phyloP scores from a whole-genome alignment of 2,329 filamentous ascomycete genomes.

The Byssochlamys sp. region DNA sequence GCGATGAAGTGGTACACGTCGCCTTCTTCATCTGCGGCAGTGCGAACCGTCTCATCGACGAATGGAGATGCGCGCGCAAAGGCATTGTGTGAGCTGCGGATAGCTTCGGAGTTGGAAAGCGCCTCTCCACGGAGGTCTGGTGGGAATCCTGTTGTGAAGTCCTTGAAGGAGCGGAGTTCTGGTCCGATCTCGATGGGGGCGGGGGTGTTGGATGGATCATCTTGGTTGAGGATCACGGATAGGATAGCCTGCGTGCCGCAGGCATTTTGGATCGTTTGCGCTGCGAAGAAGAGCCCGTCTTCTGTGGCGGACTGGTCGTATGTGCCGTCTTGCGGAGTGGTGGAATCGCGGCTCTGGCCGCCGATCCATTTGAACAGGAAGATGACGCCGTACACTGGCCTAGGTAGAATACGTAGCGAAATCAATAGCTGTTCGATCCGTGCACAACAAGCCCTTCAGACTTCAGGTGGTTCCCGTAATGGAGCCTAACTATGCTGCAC shows the following conservation, averaged over 20 bases:
- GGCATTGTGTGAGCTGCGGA: constrained; percentile 75
- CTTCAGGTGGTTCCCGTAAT: not conserved
- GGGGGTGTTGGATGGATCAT: constrained; percentile 20
- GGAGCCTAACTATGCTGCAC: not conserved
- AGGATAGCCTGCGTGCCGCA: constrained; percentile 94
- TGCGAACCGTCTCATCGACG: constrained; percentile 73
- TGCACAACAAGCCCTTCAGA: not conserved
- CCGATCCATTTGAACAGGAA: constrained; percentile 85
- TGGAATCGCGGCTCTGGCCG: constrained; percentile 54
- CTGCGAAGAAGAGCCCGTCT: constrained; percentile 74
- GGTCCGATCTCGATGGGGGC: constrained; percentile 58
- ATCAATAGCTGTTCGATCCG: too few relatives aligned
- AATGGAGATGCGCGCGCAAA: constrained; percentile 86
- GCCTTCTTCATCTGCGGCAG: constrained; percentile 58
- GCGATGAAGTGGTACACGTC: constrained; percentile 98
- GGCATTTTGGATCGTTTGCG: constrained; percentile 96
- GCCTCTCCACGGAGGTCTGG: constrained; percentile 63
- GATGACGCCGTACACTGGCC: constrained; percentile 86
- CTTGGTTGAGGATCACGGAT: constrained; percentile 81
- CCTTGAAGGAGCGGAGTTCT: constrained; percentile 66
- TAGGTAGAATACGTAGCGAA: constrained; percentile 18
- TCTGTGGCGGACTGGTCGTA: constrained; percentile 70
- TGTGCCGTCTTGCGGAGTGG: constrained; percentile 65
- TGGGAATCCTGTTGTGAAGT: constrained; percentile 77
- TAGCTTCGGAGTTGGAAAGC: constrained; percentile 59